Percentiles rank a stretch among this genome's conserved stretches.
Conservation (phyloP, 805 yeast species). For the Yamadazyma scolyti region DNA sequence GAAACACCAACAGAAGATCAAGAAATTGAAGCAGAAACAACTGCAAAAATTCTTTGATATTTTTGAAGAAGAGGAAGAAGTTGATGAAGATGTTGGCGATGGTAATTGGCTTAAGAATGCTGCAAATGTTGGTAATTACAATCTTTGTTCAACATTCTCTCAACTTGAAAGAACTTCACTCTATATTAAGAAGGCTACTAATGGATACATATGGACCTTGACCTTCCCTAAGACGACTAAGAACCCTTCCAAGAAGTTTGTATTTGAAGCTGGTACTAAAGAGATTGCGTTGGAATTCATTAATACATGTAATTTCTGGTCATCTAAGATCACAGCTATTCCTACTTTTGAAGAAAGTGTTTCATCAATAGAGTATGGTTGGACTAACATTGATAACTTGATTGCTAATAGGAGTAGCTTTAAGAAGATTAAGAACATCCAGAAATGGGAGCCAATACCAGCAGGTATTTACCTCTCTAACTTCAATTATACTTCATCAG, state of each 20-base stretch:
- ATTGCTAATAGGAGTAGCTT: slow-evolving; percentile 24
- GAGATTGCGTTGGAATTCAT: slow-evolving; percentile 69
- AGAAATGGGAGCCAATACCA: slow-evolving; percentile 42
- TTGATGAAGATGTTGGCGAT: slow-evolving; percentile 41
- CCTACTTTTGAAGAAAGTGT: slow-evolving; percentile 67
- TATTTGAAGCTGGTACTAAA: slow-evolving; percentile 63
- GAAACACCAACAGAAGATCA: slow-evolving; percentile 33
- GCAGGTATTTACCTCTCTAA: slow-evolving; percentile 40
- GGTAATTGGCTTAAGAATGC: slow-evolving; percentile 72
- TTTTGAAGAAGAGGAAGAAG: slow-evolving; percentile 9
- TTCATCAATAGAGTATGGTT: slow-evolving; percentile 80
- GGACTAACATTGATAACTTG: slow-evolving; percentile 48
- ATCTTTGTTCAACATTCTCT: slow-evolving; percentile 51
- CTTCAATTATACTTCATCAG: slow-evolving; percentile 20
- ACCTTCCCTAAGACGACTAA: slow-evolving; percentile 47
- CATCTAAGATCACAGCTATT: slow-evolving; percentile 76
- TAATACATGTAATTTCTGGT: slow-evolving; percentile 86
- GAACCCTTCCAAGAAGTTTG: slow-evolving; percentile 37
- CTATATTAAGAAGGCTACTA: slow-evolving; percentile 11
- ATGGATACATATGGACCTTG: slow-evolving; percentile 45
- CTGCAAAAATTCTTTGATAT: slow-evolving; percentile 7
- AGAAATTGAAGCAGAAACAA: slow-evolving; percentile 17
- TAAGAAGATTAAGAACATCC: slow-evolving; percentile 29
- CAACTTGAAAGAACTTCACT: slow-evolving; percentile 23
- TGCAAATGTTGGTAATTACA: slow-evolving; percentile 49